Base-by-base conservation (phyloP, 805 yeast species). In the Cyberlindnera japonica region DNA sequence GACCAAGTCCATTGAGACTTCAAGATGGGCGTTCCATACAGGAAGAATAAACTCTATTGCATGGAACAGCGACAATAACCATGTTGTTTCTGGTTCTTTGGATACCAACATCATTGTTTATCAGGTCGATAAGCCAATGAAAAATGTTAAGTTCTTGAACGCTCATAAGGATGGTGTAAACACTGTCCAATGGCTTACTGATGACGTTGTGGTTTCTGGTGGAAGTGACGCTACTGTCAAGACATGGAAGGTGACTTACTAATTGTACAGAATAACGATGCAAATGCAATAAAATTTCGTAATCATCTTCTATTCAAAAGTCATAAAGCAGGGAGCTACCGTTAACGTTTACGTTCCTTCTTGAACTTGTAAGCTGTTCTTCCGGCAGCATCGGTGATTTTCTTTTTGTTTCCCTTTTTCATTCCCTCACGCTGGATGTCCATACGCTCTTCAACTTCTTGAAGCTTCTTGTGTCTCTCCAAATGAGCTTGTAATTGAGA, bases 1-100 rank as follows among this genome's bases (percentile, higher is more conserved):
- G 3, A 79, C 78, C 28, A 74, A 68, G 37, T 50, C 72, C 3
- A 65, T 86, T 7, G 72, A 80, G 26, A 88, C 98, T 3, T 78
- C 95, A 0, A 77, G 97, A 58, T 93, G 99, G 99, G 82, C 95
- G 0, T 91, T 87, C 79, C 97, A 93, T 60, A 85, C 90, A 2
- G 82, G 95, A 41, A 79, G 75, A 40, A 83, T 93, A 47, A 79
- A 77, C 43, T 74, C 81, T 22, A 84, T 93, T 35, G 62, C 78
- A 18, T 93, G 98, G 99, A 75, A 81, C 33, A 67, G 67, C 9
- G 89, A 83, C 51, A 81, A 85, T 41, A 78, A 81, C 50, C 79
- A 74, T 50, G 72, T 85, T 32, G 85, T 81, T 16, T 79, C 91
- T 43, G 93, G 83, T 1, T 86, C 96, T 0, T 67, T 88, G 42